phyloP scores from a whole-genome alignment of 495 filamentous ascomycete genomes.

The Halenospora varia region DNA sequence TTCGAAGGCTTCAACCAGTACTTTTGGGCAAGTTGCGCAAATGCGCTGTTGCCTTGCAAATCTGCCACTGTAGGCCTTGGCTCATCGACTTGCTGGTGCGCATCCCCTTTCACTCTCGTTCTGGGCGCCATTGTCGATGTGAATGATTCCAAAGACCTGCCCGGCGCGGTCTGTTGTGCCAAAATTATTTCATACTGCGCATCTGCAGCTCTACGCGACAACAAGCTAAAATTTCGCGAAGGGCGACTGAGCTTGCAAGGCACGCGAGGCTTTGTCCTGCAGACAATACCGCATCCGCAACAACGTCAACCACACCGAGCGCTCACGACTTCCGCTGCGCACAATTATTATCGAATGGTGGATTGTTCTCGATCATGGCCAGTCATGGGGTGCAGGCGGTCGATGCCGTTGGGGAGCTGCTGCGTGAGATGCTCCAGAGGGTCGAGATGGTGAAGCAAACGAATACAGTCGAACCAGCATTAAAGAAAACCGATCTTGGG shows the following conservation, averaged over 20 bases:
- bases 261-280: constrained; percentile 4
- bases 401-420: constrained; percentile 45
- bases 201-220: neutral
- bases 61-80: constrained; percentile 58
- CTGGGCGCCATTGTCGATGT: constrained; percentile 23
- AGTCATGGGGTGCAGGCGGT: constrained; percentile 52
- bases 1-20: constrained; percentile 75
- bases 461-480: constrained; percentile 69
- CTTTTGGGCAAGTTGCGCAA: constrained; percentile 75
- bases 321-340: neutral
- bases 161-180: constrained; percentile 3
- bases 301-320: neutral
- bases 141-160: neutral
- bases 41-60: constrained; percentile 73
- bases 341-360: neutral
- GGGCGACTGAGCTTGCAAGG: neutral
- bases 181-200: constrained; percentile 7
- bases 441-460: constrained; percentile 62
- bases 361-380: constrained; percentile 33
- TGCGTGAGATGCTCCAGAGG: constrained; percentile 59
- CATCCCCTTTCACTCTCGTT: constrained; percentile 20
- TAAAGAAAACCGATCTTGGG: constrained; percentile 58
- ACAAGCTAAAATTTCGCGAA: neutral
- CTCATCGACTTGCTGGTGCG: constrained; percentile 28
- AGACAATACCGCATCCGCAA: neutral